Evolutionary conservation across 2,329 filamentous ascomycete species (phyloP).

Genomic region (Xylariales sp.): DNA sequence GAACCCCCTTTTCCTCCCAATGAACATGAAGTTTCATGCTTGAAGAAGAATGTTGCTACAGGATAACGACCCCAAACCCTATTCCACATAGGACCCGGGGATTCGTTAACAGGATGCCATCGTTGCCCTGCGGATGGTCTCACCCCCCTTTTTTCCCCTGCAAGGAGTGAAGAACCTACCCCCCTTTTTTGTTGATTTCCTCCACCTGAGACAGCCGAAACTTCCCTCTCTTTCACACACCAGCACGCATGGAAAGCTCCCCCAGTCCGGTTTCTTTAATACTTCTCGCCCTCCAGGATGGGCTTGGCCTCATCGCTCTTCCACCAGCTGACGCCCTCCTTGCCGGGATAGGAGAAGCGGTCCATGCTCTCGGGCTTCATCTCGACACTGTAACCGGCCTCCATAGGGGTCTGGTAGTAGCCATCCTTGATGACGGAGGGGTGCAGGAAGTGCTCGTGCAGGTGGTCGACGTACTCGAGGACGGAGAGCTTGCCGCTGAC

Average conservation of each 20-base stretch:
- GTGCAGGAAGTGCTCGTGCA: conserved; percentile 90
- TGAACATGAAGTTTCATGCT: too few relatives aligned
- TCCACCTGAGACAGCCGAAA: too few relatives aligned
- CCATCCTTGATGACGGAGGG: conserved; percentile 77
- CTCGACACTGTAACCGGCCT: conserved; percentile 87
- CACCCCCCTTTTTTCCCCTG: conserved; percentile 8
- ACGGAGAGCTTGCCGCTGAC: conserved; percentile 78
- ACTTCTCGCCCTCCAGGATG: conserved; percentile 62
- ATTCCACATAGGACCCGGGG: neutral
- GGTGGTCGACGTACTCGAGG: conserved; percentile 86
- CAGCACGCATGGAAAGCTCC: too few relatives aligned
- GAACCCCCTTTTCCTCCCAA: too few relatives aligned
- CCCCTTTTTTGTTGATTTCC: too few relatives aligned
- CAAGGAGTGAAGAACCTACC: too few relatives aligned
- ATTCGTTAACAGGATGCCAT: conserved; percentile 23
- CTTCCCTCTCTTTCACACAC: too few relatives aligned
- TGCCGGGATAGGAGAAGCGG: conserved; percentile 69
- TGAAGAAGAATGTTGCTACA: conserved; percentile 13
- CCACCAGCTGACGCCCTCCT: conserved; percentile 82
- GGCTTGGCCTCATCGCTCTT: conserved; percentile 70
- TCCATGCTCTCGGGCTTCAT: conserved; percentile 91
- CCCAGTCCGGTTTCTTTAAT: conserved; percentile 31
- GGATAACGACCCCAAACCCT: conserved; percentile 3
- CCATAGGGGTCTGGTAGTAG: conserved; percentile 80
- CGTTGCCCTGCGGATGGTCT: conserved; percentile 25